Percentiles rank a stretch among this genome's conserved stretches.
Conservation (phyloP, 1,284 basidiomycete genomes). For the Trichosporon coremiiforme region DNA sequence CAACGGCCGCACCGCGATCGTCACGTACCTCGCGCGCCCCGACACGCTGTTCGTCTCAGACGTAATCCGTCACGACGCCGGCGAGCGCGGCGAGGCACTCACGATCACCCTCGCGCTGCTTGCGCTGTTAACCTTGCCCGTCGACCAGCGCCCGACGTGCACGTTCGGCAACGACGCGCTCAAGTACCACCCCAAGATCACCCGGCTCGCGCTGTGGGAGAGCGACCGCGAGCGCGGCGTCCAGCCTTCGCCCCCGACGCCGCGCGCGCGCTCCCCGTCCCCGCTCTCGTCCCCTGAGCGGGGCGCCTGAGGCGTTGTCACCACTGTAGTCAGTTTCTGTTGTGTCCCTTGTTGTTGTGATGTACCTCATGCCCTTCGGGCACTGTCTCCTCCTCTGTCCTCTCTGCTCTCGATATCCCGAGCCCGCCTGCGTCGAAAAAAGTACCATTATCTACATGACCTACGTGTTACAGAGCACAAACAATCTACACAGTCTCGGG, state of each 20-base stretch:
- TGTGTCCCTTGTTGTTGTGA: too few relatives aligned
- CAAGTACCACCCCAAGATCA: background rate
- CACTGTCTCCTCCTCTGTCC: too few relatives aligned
- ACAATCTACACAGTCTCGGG: slow-evolving; percentile 10
- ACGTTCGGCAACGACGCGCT: slow-evolving; percentile 19
- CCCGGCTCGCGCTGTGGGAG: too few relatives aligned
- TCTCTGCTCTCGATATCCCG: too few relatives aligned
- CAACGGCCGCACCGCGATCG: slow-evolving; percentile 21
- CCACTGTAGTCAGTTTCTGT: too few relatives aligned
- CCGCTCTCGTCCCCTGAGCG: too few relatives aligned
- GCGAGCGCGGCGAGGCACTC: background rate
- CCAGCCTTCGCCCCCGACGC: too few relatives aligned
- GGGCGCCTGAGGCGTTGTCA: too few relatives aligned
- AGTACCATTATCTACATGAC: slow-evolving; percentile 5
- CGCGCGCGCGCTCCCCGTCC: too few relatives aligned
- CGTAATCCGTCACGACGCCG: slow-evolving; percentile 20
- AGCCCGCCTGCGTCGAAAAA: too few relatives aligned
- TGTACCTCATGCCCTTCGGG: too few relatives aligned
- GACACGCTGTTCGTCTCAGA: slow-evolving; percentile 22
- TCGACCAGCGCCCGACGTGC: slow-evolving; percentile 14
- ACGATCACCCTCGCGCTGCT: slow-evolving; percentile 19
- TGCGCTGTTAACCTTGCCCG: slow-evolving; percentile 3
- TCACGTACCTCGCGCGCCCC: slow-evolving; percentile 27
- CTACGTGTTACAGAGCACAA: slow-evolving; percentile 7
- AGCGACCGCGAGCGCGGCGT: too few relatives aligned